Evolutionary conservation across 495 filamentous ascomycete species (phyloP), one percentile per base, ranked within the genome.

Genomic region (Hyaloscypha hepaticicola): DNA sequence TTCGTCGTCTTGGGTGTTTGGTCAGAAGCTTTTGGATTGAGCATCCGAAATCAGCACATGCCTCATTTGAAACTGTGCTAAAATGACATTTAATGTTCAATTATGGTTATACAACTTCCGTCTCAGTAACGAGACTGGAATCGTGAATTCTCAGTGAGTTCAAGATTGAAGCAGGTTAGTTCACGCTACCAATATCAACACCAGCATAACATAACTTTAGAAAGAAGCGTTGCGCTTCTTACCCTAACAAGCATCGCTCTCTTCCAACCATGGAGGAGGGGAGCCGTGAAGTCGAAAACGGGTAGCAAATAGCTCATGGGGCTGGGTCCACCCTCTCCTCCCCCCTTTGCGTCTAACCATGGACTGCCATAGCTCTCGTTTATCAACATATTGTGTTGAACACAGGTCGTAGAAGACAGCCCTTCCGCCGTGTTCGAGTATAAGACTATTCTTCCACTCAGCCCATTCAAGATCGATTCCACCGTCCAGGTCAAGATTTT

Each of bases 401-500:
- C 25, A 9, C 22, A 53, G 25, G 0, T 21, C 26, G 11, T 14
- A 53, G 26, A 0, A 1, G 4, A 24, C 5, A 7, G n/a, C 26
- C 0, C 5, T 6, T 9, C 22, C 50, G 25, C 0, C 50, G 5
- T 53, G 0, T 25, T 53, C 8, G 1, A 11, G 22, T 25, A 53
- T 53, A 19, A 28, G 9, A 0, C 26, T 53, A 3, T 53, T 53
- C 50, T 53, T 53, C 50, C 22, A 28, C 11, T 53, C 9, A 19
- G 26, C 22, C 50, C 22, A 53, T 1, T 26, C 26, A 19, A 53
- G 50, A 19, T 53, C 50, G 7, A 28, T 21, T 53, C 25, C 22
- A 21, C 50, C 50, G 9, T 53, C 50, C 26, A 53, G n/a, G 26
- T 53, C 50, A 26, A 53, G 50, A 53, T 53, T 25, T 28, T 53